Conservation (phyloP, 2,329 filamentous ascomycete genomes). For the Cercospora sp. region DNA sequence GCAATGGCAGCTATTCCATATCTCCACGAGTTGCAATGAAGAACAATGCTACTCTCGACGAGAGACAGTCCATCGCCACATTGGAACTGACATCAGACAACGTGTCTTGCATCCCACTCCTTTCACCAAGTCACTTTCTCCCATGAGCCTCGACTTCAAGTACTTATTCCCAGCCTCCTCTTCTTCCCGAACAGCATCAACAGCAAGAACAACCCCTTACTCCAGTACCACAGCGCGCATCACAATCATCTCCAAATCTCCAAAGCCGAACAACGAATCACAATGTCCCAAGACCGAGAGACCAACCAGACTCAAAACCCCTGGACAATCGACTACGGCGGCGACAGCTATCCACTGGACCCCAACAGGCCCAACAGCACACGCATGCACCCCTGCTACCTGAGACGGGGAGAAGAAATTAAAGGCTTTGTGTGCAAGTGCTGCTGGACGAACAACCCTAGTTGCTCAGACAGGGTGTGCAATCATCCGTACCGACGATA, state of each 20-base stretch:
- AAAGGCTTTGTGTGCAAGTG: neutral
- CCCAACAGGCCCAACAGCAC: neutral
- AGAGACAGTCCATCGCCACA: neutral
- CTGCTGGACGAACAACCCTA: neutral
- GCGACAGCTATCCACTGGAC: neutral
- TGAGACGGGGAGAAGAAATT: neutral
- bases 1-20: slow-evolving; percentile 69
- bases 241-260: neutral
- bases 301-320: neutral
- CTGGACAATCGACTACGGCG: neutral
- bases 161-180: neutral
- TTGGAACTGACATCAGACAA: neutral
- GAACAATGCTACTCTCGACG: neutral
- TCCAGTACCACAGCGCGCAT: neutral
- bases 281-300: neutral
- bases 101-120: neutral
- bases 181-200: too few relatives aligned
- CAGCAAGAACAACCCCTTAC: too few relatives aligned
- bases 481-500: neutral
- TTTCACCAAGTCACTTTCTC: neutral
- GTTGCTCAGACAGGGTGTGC: neutral
- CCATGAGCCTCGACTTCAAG: neutral
- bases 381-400: neutral
- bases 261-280: neutral
- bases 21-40: slow-evolving; percentile 51